Evolutionary conservation across 106 monocot species (phyloP).

Genomic region (Dendrobium huoshanense): DNA sequence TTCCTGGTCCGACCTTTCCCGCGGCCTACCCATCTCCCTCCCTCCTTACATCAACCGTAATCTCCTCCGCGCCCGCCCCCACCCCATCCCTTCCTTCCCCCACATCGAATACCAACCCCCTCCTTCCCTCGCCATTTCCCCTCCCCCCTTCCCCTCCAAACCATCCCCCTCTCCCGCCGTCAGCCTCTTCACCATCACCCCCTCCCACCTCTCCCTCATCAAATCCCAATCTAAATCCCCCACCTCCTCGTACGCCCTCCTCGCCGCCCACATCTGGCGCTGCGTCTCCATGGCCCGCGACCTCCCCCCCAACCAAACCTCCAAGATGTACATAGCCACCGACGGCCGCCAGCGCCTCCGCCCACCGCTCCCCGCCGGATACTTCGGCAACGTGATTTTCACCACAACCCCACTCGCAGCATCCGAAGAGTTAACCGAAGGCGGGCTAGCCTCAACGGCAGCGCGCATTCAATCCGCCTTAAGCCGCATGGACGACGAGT

Average conservation of each 20-base stretch:
- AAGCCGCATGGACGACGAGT: conserved; percentile 64
- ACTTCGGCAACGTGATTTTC: conserved; percentile 97
- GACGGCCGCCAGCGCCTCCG: conserved; percentile 66
- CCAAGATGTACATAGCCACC: conserved; percentile 80
- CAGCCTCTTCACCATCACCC: conserved; percentile 53
- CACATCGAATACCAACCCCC: conserved; percentile 93
- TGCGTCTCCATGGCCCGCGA: conserved; percentile 60
- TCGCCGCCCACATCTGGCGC: conserved; percentile 77
- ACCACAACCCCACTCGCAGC: conserved; percentile 68
- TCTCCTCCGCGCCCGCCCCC: conserved; percentile 62
- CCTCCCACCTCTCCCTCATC: conserved; percentile 27
- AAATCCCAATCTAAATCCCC: conserved; percentile 17
- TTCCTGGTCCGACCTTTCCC: conserved; percentile 82
- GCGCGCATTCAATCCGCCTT: conserved; percentile 42
- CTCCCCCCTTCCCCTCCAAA: background rate
- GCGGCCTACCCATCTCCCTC: conserved; percentile 41
- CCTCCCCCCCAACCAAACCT: conserved; percentile 52
- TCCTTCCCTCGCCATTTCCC: conserved; percentile 32
- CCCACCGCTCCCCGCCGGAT: conserved; percentile 57
- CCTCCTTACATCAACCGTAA: conserved; percentile 81
- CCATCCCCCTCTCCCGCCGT: conserved; percentile 23
- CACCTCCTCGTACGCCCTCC: conserved; percentile 51
- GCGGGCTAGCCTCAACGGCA: conserved; percentile 11
- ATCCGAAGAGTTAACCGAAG: conserved; percentile 34
- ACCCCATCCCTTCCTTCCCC: conserved; percentile 51